Conservation (phyloP, 495 filamentous ascomycete species). For the Aspergillus nidulans region DNA sequence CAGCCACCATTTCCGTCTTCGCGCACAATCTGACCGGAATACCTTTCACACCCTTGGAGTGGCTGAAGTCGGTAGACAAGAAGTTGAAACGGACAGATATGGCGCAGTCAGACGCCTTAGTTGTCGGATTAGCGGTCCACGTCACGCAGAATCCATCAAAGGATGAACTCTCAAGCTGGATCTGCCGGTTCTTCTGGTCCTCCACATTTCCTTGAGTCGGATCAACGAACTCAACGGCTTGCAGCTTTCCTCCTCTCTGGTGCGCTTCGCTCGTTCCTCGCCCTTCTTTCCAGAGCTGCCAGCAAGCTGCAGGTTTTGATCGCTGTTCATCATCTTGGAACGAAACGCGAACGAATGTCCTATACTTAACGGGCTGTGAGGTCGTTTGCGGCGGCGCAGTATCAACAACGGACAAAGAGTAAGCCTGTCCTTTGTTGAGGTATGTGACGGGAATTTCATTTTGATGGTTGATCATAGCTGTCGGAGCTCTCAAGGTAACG, state of each 20-base stretch:
- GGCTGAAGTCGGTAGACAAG: constrained; percentile 95
- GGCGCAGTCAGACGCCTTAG: constrained; percentile 61
- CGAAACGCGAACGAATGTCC: constrained; percentile 84
- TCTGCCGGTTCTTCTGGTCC: constrained; percentile 63
- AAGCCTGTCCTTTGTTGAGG: constrained; percentile 94
- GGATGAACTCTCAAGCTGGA: constrained; percentile 76
- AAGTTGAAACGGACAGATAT: constrained; percentile 96
- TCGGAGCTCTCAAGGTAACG: constrained; percentile 85
- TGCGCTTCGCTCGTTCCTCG: constrained; percentile 85
- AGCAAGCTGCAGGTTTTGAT: constrained; percentile 73
- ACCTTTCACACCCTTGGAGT: constrained; percentile 96
- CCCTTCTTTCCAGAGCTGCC: constrained; percentile 96
- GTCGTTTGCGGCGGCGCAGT: constrained; percentile 41
- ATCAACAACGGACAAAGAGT: constrained; percentile 75
- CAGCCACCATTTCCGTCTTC: constrained; percentile 66
- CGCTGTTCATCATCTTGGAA: constrained; percentile 93
- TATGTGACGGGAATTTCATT: constrained; percentile 94
- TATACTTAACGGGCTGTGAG: constrained; percentile 55
- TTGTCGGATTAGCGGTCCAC: constrained; percentile 68
- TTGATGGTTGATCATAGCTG: constrained; percentile 86
- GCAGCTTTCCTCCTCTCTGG: constrained; percentile 77
- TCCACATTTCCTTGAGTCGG: constrained; percentile 63
- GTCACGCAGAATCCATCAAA: constrained; percentile 90
- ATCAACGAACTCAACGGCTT: constrained; percentile 92
- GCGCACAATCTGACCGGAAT: constrained; percentile 89